phyloP scores from a whole-genome alignment of 2,329 filamentous ascomycete species.

The Botrytis tulipae region DNA sequence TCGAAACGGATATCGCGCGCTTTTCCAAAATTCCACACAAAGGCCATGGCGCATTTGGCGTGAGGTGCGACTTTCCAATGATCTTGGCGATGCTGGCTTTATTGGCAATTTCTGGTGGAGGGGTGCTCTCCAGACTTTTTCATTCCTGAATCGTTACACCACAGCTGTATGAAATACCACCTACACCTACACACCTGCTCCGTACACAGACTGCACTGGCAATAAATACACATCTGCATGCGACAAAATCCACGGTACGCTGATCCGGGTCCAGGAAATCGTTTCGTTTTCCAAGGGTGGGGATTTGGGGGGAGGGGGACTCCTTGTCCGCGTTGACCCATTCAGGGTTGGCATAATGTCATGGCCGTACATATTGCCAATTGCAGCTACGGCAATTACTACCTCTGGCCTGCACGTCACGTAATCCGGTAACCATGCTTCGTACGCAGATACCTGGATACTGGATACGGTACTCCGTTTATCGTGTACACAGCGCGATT shows the following conservation, averaged over 20 bases:
- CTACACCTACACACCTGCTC: background rate
- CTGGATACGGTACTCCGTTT: background rate
- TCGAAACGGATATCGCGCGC: background rate
- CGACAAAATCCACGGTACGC: background rate
- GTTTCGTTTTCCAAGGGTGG: background rate
- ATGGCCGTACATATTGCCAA: background rate
- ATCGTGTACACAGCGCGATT: background rate
- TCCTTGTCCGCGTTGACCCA: background rate
- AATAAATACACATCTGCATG: background rate
- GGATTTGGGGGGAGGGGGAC: background rate
- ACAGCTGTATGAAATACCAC: background rate
- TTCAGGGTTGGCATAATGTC: background rate
- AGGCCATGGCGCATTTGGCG: background rate
- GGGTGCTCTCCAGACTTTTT: background rate
- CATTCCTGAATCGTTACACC: background rate
- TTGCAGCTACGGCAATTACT: background rate
- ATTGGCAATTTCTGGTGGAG: background rate
- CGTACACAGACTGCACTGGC: background rate
- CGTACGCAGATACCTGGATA: background rate
- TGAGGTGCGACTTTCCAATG: background rate
- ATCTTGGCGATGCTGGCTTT: background rate
- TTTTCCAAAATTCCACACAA: background rate
- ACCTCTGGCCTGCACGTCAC: background rate
- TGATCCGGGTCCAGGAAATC: slow-evolving; percentile 6
- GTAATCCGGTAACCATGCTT: background rate